Base-by-base conservation (phyloP, 2,329 filamentous ascomycete genomes). In the Microascus cirrosus region DNA sequence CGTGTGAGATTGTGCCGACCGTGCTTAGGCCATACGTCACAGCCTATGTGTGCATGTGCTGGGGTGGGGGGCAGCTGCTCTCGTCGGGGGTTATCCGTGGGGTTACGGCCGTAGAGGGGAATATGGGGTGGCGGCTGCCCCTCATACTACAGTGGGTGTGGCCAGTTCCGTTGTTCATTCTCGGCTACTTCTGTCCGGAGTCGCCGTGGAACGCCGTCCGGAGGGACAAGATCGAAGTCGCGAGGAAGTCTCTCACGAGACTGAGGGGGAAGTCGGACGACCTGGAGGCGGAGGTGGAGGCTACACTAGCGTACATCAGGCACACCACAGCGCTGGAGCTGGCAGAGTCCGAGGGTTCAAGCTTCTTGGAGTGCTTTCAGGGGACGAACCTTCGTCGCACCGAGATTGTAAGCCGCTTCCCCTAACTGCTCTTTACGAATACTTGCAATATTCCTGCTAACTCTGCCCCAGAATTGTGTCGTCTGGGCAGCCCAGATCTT, bases 261-360 rank as follows among this genome's bases (percentile, higher is more conserved):
- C 74, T 90, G 22, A 48, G 42, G 8, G 15, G 8, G 2, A 64
- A 77, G 18, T 74, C 83, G 61, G 85, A 90, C 60, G 85, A 83
- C 1, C 80, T 86, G 60, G 42, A 48, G 42, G 42, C 15, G 18
- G 42, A 48, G 42, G 42, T 22, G 18, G 87, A 95, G 61, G 89
- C 94, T 72, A 94, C 89, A 0, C 77, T 95, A 54, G 85, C 88
- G 64, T 94, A 95, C 89, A 95, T 96, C 87, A 83, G 90, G 1
- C 89, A 94, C 67, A 95, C 90, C 0, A 92, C 87, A 0, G 86
- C 87, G 0, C 75, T 95, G 11, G 91, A 95, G 69, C 80, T 89
- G 66, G 79, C 81, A 70, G 87, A 90, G 57, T 91, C 88, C 3
- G 73, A 75, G 8, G 90, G 90, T 35, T 82, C 88, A 5, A 84